These are phyloP conservation scores for Pyrus pyrifolia DNA, from an alignment of 306 rosid species.

Conservation along the genomic window DNA sequence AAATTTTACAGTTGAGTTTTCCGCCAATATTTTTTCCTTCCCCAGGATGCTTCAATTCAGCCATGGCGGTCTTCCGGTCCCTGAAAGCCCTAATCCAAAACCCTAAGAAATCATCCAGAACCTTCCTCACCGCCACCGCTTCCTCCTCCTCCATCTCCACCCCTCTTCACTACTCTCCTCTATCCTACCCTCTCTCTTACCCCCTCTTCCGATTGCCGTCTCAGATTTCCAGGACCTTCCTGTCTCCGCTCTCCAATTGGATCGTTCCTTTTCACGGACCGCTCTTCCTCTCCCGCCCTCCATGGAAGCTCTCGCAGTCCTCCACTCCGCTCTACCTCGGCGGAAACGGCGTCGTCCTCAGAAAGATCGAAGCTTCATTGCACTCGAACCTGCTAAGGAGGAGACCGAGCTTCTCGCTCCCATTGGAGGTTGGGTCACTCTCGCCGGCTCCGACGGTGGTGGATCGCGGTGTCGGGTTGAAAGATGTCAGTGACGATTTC, in stretches of 20 bases:
- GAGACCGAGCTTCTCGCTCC: constrained; percentile 35
- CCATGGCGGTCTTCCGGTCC: constrained; percentile 55
- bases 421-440: constrained; percentile 20
- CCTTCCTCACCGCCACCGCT: constrained; percentile 38
- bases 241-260: constrained; percentile 46
- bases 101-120: constrained; percentile 32
- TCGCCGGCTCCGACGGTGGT: constrained; percentile 10
- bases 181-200: constrained; percentile 4
- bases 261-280: constrained; percentile 47
- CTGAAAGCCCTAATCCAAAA: constrained; percentile 31
- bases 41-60: background rate
- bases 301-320: constrained; percentile 92
- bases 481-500: constrained; percentile 2
- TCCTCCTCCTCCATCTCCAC: constrained; percentile 12
- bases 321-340: constrained; percentile 72
- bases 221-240: constrained; percentile 23
- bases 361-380: constrained; percentile 41
- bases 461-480: constrained; percentile 28
- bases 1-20: background rate
- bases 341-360: constrained; percentile 51
- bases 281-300: constrained; percentile 67
- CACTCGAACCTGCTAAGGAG: constrained; percentile 41
- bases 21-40: no score
- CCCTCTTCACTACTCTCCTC: constrained; percentile 16
- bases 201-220: constrained; percentile 31